Base-by-base conservation (phyloP, 441 rosid species). In the Capsella rubella region DNA sequence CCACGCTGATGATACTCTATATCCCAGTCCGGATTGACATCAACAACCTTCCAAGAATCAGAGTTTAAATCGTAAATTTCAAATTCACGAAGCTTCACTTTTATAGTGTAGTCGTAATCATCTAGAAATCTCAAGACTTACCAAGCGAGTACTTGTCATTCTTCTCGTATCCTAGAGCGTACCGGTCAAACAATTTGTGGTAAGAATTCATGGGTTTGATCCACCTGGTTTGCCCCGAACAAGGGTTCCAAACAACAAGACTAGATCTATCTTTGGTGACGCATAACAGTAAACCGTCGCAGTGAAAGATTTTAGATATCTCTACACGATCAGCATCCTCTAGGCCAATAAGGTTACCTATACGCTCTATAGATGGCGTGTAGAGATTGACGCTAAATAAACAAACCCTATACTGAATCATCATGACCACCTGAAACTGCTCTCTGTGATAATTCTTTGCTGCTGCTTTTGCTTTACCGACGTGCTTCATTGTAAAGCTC, bases 391-490 rank as follows among this genome's bases (percentile, higher is more conserved):
- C 47, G 47, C 47, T 14, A 15, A 4, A 43, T 14, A 14, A 43
- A 43, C 5, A 43, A 43, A 43, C 47, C 16, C 47, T 45, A 45
- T 14, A 6, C 6, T 45, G 8, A 3, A 45, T 2, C 50, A n/a
- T n/a, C 50, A 27, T 53, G 18, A 53, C n/a, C 35, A 53, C 58
- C 37, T 53, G 18, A 53, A 53, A 53, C 37, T 53, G 35, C 7
- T 53, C 13, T 35, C 4, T 53, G 1, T 53, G 58, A 9, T 53
- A 28, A 16, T 53, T 53, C 58, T 53, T 28, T 13, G 58, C 18
- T 53, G 10, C 58, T 28, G 18, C 35, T 29, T 3, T 37, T 12
- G 40, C 25, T 56, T 15, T 6, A 8, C 14, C 13, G 3, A 56
- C 3, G 27, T 32, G 61, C 35, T 32, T 32, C 40, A 4, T 56